Base-by-base conservation (phyloP, 768 basidiomycete genomes). In the Boletales sp. region DNA sequence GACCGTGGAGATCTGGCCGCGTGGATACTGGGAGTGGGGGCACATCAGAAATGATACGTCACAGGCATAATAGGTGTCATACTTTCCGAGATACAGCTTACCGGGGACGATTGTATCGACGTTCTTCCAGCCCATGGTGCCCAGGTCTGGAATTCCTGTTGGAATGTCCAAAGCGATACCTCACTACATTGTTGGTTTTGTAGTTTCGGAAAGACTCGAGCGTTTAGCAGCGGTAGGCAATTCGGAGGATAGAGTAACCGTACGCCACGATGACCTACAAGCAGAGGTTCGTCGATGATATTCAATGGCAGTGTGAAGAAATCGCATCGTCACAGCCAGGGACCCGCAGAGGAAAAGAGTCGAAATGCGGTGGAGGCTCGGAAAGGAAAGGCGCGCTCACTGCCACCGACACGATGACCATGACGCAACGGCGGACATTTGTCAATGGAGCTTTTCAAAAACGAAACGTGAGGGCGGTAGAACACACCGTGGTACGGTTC, bases 71-170 rank as follows among this genome's bases (percentile, higher is more conserved):
- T 50, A 45, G 28, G 39, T 54, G 81, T 30, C 85, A 67, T 55
- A 87, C 86, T 86, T 87, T 74, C 86, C 86, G 65, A 88, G 73
- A 71, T 78, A 87, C 68, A 87, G 74, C 66, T 71, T 78, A 66
- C 75, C 75, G 44, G 79, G 76, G 63, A 87, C 81, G 69, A 87
- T 72, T 40, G 81, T 70, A 65, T 84, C 77, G 70, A 87, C 75
- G 72, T 85, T 84, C 66, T 74, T 84, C 82, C 83, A 84, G 65
- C 60, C 68, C 70, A 70, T 73, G 18, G 35, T 59, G 15, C 50
- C 50, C 53, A 48, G 57, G 32, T 57, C 61, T 60, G 53, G 59
- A 65, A 70, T 60, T 55, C 56, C 61, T 60, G 62, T 48, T 57
- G 47, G 57, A 63, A 60, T 62, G 52, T 58, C 62, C 48, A 46